phyloP scores from a whole-genome alignment of 2,329 filamentous ascomycete genomes.

The Colletotrichum nymphaeae region DNA sequence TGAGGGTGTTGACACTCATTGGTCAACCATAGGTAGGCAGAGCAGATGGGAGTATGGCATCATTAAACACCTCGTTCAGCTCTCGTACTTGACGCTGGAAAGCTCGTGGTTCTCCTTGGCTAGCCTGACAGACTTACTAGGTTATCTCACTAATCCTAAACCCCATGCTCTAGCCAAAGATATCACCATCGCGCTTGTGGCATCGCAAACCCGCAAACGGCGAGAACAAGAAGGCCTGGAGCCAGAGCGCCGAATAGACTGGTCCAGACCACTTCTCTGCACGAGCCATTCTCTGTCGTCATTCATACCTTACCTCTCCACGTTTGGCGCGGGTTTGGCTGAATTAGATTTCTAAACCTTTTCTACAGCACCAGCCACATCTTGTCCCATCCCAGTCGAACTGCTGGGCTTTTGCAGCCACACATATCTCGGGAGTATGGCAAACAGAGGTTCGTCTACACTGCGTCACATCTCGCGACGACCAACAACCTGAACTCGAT shows the following conservation, averaged over 20 bases:
- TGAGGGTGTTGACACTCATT: background rate
- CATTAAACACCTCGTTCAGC: background rate
- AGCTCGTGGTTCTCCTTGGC: background rate
- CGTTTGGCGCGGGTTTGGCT: background rate
- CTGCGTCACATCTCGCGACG: too few species aligned
- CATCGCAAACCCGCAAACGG: slow-evolving; percentile 7
- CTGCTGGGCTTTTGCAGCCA: too few species aligned
- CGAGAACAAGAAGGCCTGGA: background rate
- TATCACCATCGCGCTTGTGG: background rate
- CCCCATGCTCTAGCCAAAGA: background rate
- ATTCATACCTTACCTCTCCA: background rate
- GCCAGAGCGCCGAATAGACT: background rate
- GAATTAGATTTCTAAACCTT: slow-evolving; percentile 1
- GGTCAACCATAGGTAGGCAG: too few species aligned
- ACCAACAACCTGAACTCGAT: too few species aligned
- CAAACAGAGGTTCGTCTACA: background rate
- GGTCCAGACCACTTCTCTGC: slow-evolving; percentile 15
- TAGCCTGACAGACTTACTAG: background rate
- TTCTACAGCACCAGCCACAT: slow-evolving; percentile 27
- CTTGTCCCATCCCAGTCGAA: background rate
- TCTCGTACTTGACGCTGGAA: background rate
- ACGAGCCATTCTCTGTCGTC: slow-evolving; percentile 18
- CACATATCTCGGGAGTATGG: too few species aligned
- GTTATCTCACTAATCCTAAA: background rate
- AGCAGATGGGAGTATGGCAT: background rate